Base-by-base conservation (phyloP, 225 moss, liverwort and hornwort species). In the Sphagnum tenellum region DNA sequence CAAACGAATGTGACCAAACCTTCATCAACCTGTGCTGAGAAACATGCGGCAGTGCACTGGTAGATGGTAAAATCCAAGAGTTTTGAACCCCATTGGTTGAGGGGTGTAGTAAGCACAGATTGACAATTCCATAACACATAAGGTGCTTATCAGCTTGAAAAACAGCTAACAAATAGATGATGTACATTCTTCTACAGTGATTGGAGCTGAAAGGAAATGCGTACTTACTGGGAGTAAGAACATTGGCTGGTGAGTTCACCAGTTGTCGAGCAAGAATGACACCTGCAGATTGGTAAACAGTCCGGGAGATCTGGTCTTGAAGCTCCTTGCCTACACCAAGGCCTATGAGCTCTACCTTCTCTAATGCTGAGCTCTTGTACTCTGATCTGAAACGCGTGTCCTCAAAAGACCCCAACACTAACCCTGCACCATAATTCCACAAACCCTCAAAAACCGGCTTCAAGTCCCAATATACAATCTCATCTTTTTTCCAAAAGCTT, bases 231-330 rank as follows among this genome's bases (percentile, higher is more conserved):
- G 96, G 96, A 50, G 90, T 73, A 45, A 98, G 82, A 53, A 98
- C 96, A 78, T 98, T 98, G 8, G 96, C 64, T 12, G 96, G 96
- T 0, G 96, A 83, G 64, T 92, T 98, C 73, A 98, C 96, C 4
- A 98, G 87, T 73, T 98, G 92, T 77, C 61, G 87, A 14, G 96
- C 90, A 45, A 98, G 80, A 8, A 98, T 90, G 12, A 98, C 83
- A 12, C 96, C 96, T 5, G 65, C 66, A 4, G 84, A 85, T 56
- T 85, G 79, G 66, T 86, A 78, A 48, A 85, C 74, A 4, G 83
- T 77, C 70, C 89, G 85, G 5, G 69, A 60, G 69, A 98, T 63
- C 57, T 70, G 67, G 1, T 64, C 60, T 10, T 75, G 75, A 48
- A 85, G 50, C 3, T 77, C 62, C 4, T 70, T 59, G 29, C 74